Conservation (phyloP, 768 basidiomycete genomes). For the Daedaleopsis sinensis region DNA sequence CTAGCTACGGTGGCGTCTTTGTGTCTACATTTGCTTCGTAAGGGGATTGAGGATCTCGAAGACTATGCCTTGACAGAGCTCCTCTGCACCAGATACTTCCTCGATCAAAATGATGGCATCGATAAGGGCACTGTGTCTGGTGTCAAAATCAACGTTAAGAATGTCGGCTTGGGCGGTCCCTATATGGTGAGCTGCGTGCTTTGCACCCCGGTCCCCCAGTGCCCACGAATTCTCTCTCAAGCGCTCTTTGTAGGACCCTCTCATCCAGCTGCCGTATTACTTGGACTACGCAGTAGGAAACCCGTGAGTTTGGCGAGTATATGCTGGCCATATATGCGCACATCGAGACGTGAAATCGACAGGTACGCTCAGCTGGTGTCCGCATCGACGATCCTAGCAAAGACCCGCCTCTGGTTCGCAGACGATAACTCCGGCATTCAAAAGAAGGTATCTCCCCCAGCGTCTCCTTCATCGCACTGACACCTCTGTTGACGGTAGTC, state of each 20-base stretch:
- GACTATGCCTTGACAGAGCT: neutral
- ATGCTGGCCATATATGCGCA: neutral
- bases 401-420: slow-evolving; percentile 45
- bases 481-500: too few species aligned
- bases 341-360: neutral
- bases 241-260: slow-evolving; percentile 30
- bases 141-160: slow-evolving; percentile 54
- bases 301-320: slow-evolving; percentile 29
- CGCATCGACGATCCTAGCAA: slow-evolving; percentile 39
- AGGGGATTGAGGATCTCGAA: neutral
- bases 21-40: slow-evolving; percentile 39
- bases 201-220: neutral
- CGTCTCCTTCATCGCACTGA: too few species aligned
- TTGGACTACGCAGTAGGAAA: slow-evolving; percentile 55
- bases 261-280: slow-evolving; percentile 59
- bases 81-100: slow-evolving; percentile 43
- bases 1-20: slow-evolving; percentile 39
- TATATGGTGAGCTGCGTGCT: slow-evolving; percentile 46
- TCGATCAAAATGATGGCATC: slow-evolving; percentile 60
- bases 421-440: slow-evolving; percentile 49
- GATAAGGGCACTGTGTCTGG: slow-evolving; percentile 46
- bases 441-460: slow-evolving; percentile 18
- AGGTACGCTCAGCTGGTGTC: slow-evolving; percentile 56
- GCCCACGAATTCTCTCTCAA: neutral
- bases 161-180: slow-evolving; percentile 62